Evolutionary conservation across 2,329 filamentous ascomycete genomes (phyloP), one percentile per base, ranked within the genome.

Genomic region (Arthrobotrys musiformis): DNA sequence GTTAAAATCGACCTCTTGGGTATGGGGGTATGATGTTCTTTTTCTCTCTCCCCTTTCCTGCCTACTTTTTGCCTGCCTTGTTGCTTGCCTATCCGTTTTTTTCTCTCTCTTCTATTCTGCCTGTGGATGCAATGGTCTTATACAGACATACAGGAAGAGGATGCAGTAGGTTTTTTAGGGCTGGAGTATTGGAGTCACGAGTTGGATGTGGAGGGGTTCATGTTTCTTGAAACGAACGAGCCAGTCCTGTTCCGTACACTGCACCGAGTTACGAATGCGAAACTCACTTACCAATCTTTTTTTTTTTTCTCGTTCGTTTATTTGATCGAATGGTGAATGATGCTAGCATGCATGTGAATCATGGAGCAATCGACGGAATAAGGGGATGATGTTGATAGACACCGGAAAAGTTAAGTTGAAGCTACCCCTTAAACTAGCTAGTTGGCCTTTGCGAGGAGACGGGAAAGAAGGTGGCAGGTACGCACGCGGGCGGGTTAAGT

Each of bases 171-270:
- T 22, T 44, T 56, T 48, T 69, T 50, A 69, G 54, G 52, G 66
- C 66, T 69, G 48, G 48, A 28, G 6, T 42, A n/a, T n/a, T n/a
- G n/a, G 19, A 42, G n/a, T 42, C 40, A 42, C 40, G 48, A 26
- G 9, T 24, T n/a, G n/a, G n/a, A n/a, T n/a, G n/a, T n/a, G n/a
- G n/a, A n/a, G n/a, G 46, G 19, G 61, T 15, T 44, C 46, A 42
- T n/a, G 33, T 69, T 58, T 69, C 50, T 58, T 58, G 66, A 69
- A 69, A 69, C 66, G 44, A 26, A 30, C 1, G 37, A 60, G 9
- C 50, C 64, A 60, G 50, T 69, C 64, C 64, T 35, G 64, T 60
- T 69, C 64, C 37, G 52, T 69, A 48, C 37, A 44, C 52, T 69
- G 52, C 40, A 69, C 50, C 35, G 64, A 69, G 42, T n/a, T 50